Evolutionary conservation across 1,284 basidiomycete genomes (phyloP).

Genomic region (Volvariella volvacea): DNA sequence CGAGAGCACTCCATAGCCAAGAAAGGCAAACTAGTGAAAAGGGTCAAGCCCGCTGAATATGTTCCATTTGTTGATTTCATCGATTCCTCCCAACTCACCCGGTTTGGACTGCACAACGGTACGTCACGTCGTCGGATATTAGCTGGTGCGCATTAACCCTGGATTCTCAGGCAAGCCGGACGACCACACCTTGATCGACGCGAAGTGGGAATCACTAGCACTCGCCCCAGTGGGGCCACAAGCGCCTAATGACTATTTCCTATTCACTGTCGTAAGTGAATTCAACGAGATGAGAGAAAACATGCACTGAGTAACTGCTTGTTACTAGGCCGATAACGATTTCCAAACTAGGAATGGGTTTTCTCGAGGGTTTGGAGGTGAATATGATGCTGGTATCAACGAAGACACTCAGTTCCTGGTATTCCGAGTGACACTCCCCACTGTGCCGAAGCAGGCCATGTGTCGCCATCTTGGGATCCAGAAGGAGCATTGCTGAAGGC

Average conservation of each 20-base stretch:
- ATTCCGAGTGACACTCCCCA: background rate
- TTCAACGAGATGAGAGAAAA: too few relatives aligned
- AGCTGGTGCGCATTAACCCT: background rate
- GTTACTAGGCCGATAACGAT: background rate
- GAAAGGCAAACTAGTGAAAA: background rate
- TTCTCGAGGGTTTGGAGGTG: background rate
- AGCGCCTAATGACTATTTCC: background rate
- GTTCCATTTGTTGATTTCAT: background rate
- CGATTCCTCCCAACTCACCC: background rate
- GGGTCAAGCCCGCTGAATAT: background rate
- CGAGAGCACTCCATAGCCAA: background rate
- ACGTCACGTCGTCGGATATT: too few relatives aligned
- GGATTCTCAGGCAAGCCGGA: background rate
- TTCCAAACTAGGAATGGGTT: background rate
- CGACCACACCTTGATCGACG: background rate
- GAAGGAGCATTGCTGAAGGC: background rate
- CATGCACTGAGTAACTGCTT: too few relatives aligned
- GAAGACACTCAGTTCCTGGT: background rate
- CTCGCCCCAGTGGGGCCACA: background rate
- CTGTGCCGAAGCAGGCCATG: background rate
- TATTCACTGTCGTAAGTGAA: background rate
- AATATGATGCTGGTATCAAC: background rate
- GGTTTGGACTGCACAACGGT: background rate
- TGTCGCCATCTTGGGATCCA: background rate
- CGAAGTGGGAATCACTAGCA: background rate